A percentile compares a stretch with the other conserved stretches of the same genome.
These are phyloP conservation scores for Blastomyces gilchristii DNA, from an alignment of 2,329 filamentous ascomycete species.

Conservation along the genomic window DNA sequence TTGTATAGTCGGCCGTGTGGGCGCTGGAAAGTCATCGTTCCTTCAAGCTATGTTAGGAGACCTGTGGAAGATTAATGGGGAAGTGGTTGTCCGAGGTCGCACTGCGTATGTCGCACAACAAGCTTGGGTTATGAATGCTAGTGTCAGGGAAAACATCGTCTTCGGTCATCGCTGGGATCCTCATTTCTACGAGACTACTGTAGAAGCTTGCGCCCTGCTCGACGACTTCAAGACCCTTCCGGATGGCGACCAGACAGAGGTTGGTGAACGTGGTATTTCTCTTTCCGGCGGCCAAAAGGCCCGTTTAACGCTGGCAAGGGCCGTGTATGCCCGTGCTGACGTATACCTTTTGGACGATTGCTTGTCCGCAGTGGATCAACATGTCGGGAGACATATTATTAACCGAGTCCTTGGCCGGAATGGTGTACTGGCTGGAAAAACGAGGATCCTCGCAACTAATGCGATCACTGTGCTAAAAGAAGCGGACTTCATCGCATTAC, in stretches of 20 bases:
- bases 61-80: constrained; percentile 76
- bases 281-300: constrained; percentile 94
- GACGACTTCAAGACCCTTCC: constrained; percentile 89
- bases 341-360: constrained; percentile 91
- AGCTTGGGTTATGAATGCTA: constrained; percentile 96
- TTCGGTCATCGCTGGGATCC: constrained; percentile 93
- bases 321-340: constrained; percentile 94
- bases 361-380: constrained; percentile 93
- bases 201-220: constrained; percentile 78
- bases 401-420: constrained; percentile 82
- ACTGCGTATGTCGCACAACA: constrained; percentile 89
- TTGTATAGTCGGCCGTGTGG: constrained; percentile 90
- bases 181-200: constrained; percentile 83
- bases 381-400: constrained; percentile 90
- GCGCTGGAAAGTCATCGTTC: constrained; percentile 86
- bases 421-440: constrained; percentile 75
- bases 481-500: constrained; percentile 75
- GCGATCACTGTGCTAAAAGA: constrained; percentile 83
- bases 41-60: constrained; percentile 82
- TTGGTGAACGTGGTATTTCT: constrained; percentile 93
- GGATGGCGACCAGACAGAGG: constrained; percentile 91
- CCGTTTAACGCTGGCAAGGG: constrained; percentile 78
- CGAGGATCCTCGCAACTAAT: constrained; percentile 87
- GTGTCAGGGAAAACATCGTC: constrained; percentile 91
- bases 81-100: constrained; percentile 69